Base-by-base conservation (phyloP, 371 early-diverging fungal species). In the Gilbertella persicaria region DNA sequence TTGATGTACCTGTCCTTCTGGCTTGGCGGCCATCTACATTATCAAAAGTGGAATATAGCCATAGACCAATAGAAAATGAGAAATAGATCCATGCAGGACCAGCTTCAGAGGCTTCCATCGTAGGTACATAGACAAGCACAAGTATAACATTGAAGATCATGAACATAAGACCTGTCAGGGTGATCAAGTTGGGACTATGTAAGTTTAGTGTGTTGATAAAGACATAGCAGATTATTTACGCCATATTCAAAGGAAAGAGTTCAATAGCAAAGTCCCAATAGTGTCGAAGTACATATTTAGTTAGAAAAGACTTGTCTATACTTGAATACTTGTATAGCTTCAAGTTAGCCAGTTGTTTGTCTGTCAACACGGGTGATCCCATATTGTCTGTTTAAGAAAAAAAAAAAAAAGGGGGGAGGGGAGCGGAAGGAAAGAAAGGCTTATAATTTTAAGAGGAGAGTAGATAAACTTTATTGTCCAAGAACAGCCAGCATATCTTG, bases 11-110 rank as follows among this genome's bases (percentile, higher is more conserved):
- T 14, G 98, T 98, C 42, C 94, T 82, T 44, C 99, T 82, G 9
- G 99, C 99, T 71, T 99, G 99, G 75, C 94, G 92, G 39, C 99
- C 99, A 71, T 99, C 99, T 24, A 99, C 90, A 57, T 92, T 93
- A 77, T 99, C 99, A 63, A 97, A 89, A 16, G 96, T 93, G 50
- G 92, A 92, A 71, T 98, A 98, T 29, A 96, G 69, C 89, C 94
- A 97, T 52, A 98, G 75, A 40, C 94, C 92, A 14, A 91, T 64
- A 7, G 90, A 91, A 75, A 89, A 94, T 62, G 80, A 84, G 48
- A 92, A 88, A 71, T 94, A 93, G 21, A 96, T 64, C 93, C 97
- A 95, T 17, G 79, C 62, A 9, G 95, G 95, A 9, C 82, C 88
- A 4, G 87, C 86, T 12, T n/a, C n/a, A n/a, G n/a, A n/a, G n/a